These are phyloP conservation scores for Monosporascus sp. DNA, from an alignment of 2,329 filamentous ascomycete species.

Conservation along the genomic window DNA sequence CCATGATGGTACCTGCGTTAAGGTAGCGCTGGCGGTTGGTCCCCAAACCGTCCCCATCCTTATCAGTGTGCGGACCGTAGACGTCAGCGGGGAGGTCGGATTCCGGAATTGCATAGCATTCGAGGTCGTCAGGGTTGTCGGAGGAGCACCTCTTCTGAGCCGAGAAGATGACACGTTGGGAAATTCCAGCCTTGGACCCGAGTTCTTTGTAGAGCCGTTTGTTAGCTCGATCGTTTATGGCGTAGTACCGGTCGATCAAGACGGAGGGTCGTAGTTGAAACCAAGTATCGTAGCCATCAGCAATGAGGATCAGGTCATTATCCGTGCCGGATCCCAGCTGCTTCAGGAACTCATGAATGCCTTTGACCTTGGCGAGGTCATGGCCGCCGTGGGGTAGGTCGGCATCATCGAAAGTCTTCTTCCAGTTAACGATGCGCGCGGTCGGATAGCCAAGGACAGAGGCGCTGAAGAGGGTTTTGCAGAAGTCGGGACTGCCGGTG, in stretches of 20 bases:
- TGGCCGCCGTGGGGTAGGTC: not conserved
- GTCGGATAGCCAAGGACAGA: conserved; percentile 8
- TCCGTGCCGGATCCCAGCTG: not conserved
- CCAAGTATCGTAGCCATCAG: conserved; percentile 14
- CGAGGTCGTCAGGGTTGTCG: not conserved
- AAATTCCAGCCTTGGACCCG: not conserved
- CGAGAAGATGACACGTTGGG: conserved; percentile 7
- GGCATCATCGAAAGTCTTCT: not conserved
- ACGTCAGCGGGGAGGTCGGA: conserved; percentile 2
- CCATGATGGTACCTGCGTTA: conserved; percentile 11
- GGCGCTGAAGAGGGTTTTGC: conserved; percentile 26
- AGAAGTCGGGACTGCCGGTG: not conserved
- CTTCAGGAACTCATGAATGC: not conserved
- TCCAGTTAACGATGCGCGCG: conserved; percentile 8
- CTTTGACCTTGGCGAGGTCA: not conserved
- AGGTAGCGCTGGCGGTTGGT: conserved; percentile 6
- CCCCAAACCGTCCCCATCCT: not conserved
- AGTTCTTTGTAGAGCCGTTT: conserved; percentile 2
- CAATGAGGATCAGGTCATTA: conserved; percentile 10
- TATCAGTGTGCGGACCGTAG: conserved; percentile 6
- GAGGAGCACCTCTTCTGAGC: conserved; percentile 9
- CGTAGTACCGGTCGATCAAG: conserved; percentile 10
- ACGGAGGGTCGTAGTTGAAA: conserved; percentile 12
- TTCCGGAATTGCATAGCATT: conserved; percentile 6
- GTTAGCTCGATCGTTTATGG: conserved; percentile 8